Percentiles rank a stretch among this genome's conserved stretches.
Evolutionary conservation across 768 basidiomycete genomes (phyloP).

Genomic region (Mrakia blollopis): DNA sequence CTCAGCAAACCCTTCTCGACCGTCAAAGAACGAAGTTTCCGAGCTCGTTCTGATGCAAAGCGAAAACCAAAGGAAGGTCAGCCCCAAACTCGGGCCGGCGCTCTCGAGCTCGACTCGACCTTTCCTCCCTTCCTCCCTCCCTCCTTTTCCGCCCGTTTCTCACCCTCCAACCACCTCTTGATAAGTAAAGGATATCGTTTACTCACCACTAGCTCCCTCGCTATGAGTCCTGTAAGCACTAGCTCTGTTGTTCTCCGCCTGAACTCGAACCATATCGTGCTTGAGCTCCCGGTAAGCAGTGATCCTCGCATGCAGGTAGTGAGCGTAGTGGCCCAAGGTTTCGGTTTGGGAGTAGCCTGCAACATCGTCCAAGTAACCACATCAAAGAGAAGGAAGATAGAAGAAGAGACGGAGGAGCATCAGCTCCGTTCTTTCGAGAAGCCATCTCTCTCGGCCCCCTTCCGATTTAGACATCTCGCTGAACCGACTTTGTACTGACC

Average conservation of each 20-base stretch:
- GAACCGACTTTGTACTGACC: constrained; percentile 61
- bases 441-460: neutral
- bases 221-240: constrained; percentile 28
- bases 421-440: neutral
- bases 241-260: constrained; percentile 78
- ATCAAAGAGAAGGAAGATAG: neutral
- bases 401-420: neutral
- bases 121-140: neutral
- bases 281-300: constrained; percentile 82
- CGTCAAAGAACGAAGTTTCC: constrained; percentile 81
- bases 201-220: constrained; percentile 36
- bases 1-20: constrained; percentile 93
- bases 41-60: constrained; percentile 39
- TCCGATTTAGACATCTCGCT: neutral
- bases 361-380: neutral
- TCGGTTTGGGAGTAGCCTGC: constrained; percentile 78
- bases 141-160: neutral
- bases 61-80: neutral
- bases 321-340: constrained; percentile 79
- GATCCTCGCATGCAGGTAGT: constrained; percentile 83
- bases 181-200: too few species aligned
- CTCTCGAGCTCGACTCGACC: neutral
- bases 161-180: neutral
- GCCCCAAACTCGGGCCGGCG: too few species aligned
- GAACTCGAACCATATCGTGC: constrained; percentile 88